Percentiles rank a stretch among this genome's conserved stretches.
These are phyloP conservation scores for Torulaspora gathmanii DNA, from an alignment of 805 yeast genomes.

Conservation along the genomic window DNA sequence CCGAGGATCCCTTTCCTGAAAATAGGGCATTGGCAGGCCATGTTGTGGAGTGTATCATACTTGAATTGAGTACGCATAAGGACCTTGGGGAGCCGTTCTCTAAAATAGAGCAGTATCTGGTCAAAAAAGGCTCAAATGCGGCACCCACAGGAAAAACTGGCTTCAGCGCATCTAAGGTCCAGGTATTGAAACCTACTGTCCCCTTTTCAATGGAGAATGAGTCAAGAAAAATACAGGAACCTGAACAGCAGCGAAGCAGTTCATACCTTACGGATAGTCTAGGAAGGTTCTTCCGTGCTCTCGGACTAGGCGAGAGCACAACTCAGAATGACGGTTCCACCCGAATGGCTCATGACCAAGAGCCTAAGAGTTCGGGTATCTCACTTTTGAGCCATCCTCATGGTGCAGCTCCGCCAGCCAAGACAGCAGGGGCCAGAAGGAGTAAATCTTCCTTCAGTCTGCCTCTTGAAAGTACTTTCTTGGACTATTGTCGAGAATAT, in stretches of 20 bases:
- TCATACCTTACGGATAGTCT: constrained; percentile 20
- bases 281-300: constrained; percentile 28
- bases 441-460: constrained; percentile 33
- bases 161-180: constrained; percentile 29
- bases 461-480: constrained; percentile 58
- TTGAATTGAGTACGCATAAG: constrained; percentile 46
- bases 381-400: constrained; percentile 30
- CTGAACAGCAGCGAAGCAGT: background rate
- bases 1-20: constrained; percentile 86
- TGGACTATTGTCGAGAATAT: constrained; percentile 77
- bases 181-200: constrained; percentile 29
- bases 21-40: constrained; percentile 68
- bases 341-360: constrained; percentile 25
- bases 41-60: constrained; percentile 67
- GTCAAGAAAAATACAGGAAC: constrained; percentile 6
- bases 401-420: constrained; percentile 49
- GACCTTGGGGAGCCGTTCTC: constrained; percentile 60
- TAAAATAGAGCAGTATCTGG: constrained; percentile 60
- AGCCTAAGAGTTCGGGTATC: constrained; percentile 21
- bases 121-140: constrained; percentile 42
- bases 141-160: constrained; percentile 12
- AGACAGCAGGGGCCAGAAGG: constrained; percentile 50
- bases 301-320: constrained; percentile 24
- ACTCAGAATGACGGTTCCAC: constrained; percentile 14
- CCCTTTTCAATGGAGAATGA: constrained; percentile 14